phyloP scores from a whole-genome alignment of 2,329 filamentous ascomycete genomes.

The Ceratocystis variospora region DNA sequence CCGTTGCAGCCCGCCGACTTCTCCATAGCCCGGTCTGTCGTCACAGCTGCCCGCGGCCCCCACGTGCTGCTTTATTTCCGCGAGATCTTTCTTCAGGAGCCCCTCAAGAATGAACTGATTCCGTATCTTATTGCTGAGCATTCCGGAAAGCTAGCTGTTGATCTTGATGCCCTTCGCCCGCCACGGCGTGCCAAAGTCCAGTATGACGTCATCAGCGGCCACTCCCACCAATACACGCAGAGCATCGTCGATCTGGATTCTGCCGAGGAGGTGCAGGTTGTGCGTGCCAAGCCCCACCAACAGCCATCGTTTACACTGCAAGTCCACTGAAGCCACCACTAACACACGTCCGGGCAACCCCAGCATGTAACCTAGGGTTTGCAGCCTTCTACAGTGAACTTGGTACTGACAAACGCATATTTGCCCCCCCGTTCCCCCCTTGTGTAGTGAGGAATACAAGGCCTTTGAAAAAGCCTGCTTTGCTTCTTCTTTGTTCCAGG shows the following conservation, averaged over 20 bases:
- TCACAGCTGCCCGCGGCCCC: slow-evolving; percentile 21
- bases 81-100: slow-evolving; percentile 49
- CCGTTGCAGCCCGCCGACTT: slow-evolving; percentile 39
- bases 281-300: slow-evolving; percentile 22
- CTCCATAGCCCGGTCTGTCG: slow-evolving; percentile 32
- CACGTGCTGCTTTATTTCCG: slow-evolving; percentile 34
- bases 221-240: slow-evolving; percentile 26
- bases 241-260: slow-evolving; percentile 29
- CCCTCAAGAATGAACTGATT: slow-evolving; percentile 43
- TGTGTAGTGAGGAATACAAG: slow-evolving; percentile 29
- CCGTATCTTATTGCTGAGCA: slow-evolving; percentile 47
- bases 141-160: slow-evolving; percentile 32
- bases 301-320: slow-evolving; percentile 30
- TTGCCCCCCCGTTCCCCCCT: background rate
- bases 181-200: slow-evolving; percentile 35
- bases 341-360: background rate
- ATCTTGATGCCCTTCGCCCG: slow-evolving; percentile 24
- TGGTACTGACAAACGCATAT: background rate
- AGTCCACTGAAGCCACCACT: slow-evolving; percentile 16
- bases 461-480: slow-evolving; percentile 30
- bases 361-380: background rate
- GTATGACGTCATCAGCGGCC: slow-evolving; percentile 30
- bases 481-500: slow-evolving; percentile 33
- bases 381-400: background rate
- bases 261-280: slow-evolving; percentile 15